Conservation (phyloP, 768 basidiomycete genomes). For the Boletus sp. region DNA sequence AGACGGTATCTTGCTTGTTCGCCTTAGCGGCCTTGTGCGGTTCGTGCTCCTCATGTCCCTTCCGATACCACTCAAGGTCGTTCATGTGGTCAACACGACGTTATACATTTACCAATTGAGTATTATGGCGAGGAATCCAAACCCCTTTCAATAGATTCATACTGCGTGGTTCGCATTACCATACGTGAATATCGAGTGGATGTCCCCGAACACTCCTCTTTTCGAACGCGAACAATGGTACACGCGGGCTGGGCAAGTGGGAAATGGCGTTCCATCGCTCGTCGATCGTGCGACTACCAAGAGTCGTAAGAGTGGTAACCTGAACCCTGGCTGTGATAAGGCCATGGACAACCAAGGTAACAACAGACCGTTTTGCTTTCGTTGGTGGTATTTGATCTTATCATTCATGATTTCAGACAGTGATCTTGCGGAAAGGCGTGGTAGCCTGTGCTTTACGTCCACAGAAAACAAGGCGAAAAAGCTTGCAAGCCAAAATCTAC, state of each 20-base stretch:
- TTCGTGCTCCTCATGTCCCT: constrained; percentile 14
- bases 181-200: constrained; percentile 32
- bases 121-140: neutral
- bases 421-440: neutral
- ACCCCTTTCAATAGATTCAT: neutral
- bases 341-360: neutral
- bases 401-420: neutral
- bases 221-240: neutral
- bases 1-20: constrained; percentile 22
- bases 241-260: neutral
- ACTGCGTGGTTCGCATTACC: constrained; percentile 18
- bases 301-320: neutral
- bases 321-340: neutral
- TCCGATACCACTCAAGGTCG: constrained; percentile 21
- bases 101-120: constrained; percentile 11
- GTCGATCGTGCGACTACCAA: neutral
- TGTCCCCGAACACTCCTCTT: neutral
- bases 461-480: neutral
- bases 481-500: neutral
- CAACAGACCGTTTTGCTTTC: neutral
- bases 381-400: neutral
- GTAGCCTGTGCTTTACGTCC: neutral
- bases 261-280: neutral
- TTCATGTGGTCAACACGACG: constrained; percentile 15
- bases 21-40: constrained; percentile 13